phyloP scores from a whole-genome alignment of 306 rosid species.

The Fragaria ananassa region DNA sequence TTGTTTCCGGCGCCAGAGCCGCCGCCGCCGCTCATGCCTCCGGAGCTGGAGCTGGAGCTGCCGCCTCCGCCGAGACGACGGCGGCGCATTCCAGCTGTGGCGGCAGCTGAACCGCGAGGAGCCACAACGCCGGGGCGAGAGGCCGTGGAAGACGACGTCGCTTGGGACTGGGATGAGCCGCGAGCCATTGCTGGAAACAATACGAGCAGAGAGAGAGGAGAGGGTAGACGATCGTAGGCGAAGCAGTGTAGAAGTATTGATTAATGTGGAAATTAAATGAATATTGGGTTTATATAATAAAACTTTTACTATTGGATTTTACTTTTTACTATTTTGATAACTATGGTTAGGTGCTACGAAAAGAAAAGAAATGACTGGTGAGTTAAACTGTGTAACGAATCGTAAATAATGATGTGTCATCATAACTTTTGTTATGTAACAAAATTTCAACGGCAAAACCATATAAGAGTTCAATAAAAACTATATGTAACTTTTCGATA shows the following conservation, averaged over 20 bases:
- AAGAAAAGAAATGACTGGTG: too few species aligned
- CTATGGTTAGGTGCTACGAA: too few species aligned
- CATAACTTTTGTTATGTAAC: too few species aligned
- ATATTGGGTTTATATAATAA: neutral
- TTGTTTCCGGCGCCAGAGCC: slow-evolving; percentile 48
- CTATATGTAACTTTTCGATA: too few species aligned
- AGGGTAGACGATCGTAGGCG: neutral
- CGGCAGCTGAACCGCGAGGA: slow-evolving; percentile 93
- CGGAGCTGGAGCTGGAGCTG: slow-evolving; percentile 19
- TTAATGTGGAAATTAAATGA: neutral
- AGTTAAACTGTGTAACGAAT: too few species aligned
- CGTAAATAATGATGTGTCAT: too few species aligned
- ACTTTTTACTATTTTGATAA: too few species aligned
- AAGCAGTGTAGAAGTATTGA: neutral
- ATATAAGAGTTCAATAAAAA: too few species aligned
- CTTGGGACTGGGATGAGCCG: slow-evolving; percentile 89
- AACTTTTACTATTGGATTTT: too few species aligned
- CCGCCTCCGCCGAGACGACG: slow-evolving; percentile 51
- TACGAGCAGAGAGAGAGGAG: neutral
- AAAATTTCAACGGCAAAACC: too few species aligned
- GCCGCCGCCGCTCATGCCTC: slow-evolving; percentile 31
- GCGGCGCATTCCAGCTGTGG: slow-evolving; percentile 86
- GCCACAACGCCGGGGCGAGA: slow-evolving; percentile 66
- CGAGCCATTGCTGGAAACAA: slow-evolving; percentile 51
- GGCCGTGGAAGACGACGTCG: slow-evolving; percentile 44